A percentile compares a stretch with the other conserved stretches of the same genome.
phyloP scores from a whole-genome alignment of 805 yeast species.

The Komagataella pastoris region DNA sequence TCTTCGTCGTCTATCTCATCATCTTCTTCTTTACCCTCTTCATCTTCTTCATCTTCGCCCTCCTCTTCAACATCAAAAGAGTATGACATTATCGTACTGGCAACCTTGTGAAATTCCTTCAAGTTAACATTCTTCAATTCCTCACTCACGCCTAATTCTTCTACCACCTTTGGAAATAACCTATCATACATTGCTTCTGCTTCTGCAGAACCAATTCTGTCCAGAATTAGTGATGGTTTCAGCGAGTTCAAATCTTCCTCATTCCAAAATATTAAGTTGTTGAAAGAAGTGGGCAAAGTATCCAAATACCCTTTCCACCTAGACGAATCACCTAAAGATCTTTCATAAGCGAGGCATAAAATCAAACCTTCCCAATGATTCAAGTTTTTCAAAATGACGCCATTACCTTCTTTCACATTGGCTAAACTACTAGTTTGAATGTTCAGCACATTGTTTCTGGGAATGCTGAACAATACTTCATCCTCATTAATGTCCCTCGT shows the following conservation, averaged over 20 bases:
- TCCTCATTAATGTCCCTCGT: constrained; percentile 40
- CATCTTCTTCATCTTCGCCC: constrained; percentile 18
- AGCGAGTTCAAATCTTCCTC: constrained; percentile 42
- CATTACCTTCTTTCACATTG: constrained; percentile 15
- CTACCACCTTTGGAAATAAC: constrained; percentile 25
- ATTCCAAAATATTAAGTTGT: constrained; percentile 73
- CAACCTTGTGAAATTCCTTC: constrained; percentile 57
- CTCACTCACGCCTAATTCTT: constrained; percentile 20
- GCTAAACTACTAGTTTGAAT: constrained; percentile 41
- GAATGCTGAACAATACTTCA: constrained; percentile 59
- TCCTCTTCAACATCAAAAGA: constrained; percentile 67
- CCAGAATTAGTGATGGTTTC: constrained; percentile 57
- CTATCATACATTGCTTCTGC: constrained; percentile 48
- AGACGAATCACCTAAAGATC: constrained; percentile 29
- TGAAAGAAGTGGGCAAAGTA: constrained; percentile 52
- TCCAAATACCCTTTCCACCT: constrained; percentile 62
- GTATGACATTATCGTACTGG: constrained; percentile 76
- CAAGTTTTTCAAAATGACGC: constrained; percentile 24
- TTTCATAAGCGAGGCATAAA: constrained; percentile 51
- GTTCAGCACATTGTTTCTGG: constrained; percentile 43
- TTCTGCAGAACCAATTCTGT: constrained; percentile 56
- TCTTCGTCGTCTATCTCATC: constrained; percentile 6
- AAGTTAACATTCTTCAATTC: constrained; percentile 24
- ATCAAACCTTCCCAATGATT: constrained; percentile 75
- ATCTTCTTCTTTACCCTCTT: constrained; percentile 10